Evolutionary conservation across 139 green algal genomes (phyloP).

Genomic region (Medakamo hakoo): DNA sequence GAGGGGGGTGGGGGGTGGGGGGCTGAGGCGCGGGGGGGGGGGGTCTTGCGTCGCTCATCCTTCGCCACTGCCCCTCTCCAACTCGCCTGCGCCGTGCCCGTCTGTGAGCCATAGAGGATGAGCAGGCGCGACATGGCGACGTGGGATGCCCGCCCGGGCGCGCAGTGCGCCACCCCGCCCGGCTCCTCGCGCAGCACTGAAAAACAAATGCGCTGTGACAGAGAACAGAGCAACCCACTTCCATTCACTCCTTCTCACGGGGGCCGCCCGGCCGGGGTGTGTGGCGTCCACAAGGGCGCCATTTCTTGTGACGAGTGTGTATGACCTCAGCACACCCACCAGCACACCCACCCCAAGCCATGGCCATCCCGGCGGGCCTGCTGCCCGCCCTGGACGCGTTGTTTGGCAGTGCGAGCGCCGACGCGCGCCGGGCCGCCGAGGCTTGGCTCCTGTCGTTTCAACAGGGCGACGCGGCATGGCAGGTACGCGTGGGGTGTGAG

Average conservation of each 20-base stretch:
- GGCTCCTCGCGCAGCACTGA: too few relatives aligned
- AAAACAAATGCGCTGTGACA: too few relatives aligned
- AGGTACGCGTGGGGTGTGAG: too few relatives aligned
- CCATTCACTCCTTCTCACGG: too few relatives aligned
- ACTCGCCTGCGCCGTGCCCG: constrained; percentile 67
- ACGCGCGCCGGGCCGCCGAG: not conserved
- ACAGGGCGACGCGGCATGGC: not conserved
- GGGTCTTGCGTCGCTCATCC: not conserved
- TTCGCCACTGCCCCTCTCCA: not conserved
- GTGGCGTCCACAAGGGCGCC: too few relatives aligned
- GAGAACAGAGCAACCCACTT: too few relatives aligned
- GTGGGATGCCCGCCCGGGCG: too few relatives aligned
- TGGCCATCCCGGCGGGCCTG: not conserved
- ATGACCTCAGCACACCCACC: too few relatives aligned
- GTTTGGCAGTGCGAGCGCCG: not conserved
- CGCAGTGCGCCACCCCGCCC: too few relatives aligned
- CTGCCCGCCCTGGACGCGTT: not conserved
- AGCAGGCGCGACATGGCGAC: constrained; percentile 37
- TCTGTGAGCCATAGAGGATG: constrained; percentile 75
- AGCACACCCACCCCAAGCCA: too few relatives aligned
- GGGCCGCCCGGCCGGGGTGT: too few relatives aligned
- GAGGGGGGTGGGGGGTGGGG: not conserved
- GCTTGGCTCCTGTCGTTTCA: not conserved
- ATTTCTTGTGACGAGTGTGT: too few relatives aligned
- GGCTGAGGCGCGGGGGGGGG: not conserved